phyloP scores from a whole-genome alignment of 345 rosid species.

The Orychophragmus violaceus region DNA sequence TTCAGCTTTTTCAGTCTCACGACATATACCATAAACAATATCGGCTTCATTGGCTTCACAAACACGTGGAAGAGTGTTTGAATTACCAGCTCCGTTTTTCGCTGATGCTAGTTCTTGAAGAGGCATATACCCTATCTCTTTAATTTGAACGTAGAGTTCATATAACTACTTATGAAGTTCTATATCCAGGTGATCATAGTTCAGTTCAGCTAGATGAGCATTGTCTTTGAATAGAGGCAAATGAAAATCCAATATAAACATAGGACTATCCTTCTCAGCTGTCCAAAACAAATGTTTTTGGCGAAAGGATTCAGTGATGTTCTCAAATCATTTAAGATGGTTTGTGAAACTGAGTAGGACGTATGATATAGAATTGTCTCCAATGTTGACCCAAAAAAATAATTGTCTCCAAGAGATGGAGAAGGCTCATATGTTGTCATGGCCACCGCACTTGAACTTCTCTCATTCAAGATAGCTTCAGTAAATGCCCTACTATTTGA shows the following conservation, averaged over 20 bases:
- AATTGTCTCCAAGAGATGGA: no score
- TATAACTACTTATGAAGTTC: background rate
- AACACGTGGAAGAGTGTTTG: background rate
- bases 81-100: background rate
- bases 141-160: background rate
- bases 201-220: no score
- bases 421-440: no score
- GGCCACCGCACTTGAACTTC: background rate
- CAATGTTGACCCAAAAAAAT: no score
- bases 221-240: background rate
- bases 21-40: background rate
- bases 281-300: background rate
- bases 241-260: background rate
- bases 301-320: background rate
- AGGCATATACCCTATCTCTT: background rate
- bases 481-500: background rate
- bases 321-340: background rate
- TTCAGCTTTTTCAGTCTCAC: background rate
- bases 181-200: background rate
- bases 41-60: no score
- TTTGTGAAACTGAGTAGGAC: background rate
- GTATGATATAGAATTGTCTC: background rate
- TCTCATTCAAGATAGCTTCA: background rate
- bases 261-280: background rate
- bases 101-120: background rate